Conservation (phyloP, 1,284 basidiomycete species). For the Irpex sp. region DNA sequence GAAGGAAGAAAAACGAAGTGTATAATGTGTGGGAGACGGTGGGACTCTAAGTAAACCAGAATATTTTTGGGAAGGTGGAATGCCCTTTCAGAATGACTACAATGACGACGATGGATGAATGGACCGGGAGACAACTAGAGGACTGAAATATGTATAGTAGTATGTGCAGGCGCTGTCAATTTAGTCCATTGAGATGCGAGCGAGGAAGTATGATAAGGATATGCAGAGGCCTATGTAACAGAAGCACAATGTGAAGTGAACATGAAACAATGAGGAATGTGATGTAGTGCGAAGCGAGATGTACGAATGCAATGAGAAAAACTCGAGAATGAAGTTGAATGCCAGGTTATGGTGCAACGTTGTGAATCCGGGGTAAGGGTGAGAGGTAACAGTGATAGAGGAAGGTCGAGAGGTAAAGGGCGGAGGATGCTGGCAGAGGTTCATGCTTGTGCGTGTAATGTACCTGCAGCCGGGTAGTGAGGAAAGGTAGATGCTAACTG, state of each 20-base stretch:
- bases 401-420: background rate
- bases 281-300: background rate
- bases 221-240: background rate
- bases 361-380: background rate
- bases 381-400: background rate
- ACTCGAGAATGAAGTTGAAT: background rate
- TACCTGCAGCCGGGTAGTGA: background rate
- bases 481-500: background rate
- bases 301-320: background rate
- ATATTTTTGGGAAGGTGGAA: no score
- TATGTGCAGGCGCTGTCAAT: background rate
- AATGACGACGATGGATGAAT: background rate
- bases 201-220: background rate
- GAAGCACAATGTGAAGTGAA: background rate
- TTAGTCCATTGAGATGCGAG: conserved; percentile 3
- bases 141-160: background rate
- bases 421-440: background rate
- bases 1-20: background rate
- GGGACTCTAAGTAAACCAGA: background rate
- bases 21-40: background rate
- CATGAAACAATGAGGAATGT: background rate
- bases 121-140: background rate
- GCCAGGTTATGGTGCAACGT: background rate
- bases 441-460: background rate
- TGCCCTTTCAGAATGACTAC: background rate